phyloP scores from a whole-genome alignment of 73 alveolate genomes.

The Tetrahymena thermophila region DNA sequence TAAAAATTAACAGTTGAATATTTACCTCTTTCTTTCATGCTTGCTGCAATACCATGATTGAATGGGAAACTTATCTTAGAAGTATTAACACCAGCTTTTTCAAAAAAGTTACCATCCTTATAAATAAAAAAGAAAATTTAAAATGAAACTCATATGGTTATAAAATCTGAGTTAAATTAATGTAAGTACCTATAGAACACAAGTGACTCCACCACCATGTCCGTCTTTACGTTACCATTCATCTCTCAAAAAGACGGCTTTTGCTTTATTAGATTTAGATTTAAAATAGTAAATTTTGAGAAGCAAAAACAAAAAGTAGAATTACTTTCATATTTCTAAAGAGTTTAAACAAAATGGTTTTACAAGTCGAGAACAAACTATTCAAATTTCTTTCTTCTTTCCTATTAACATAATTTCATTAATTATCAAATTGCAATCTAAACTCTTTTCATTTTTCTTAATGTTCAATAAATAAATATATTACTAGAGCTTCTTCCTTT shows the following conservation, averaged over 20 bases:
- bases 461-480: neutral
- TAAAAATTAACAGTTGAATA: neutral
- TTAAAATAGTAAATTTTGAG: neutral
- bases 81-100: constrained; percentile 59
- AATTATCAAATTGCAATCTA: neutral
- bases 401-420: neutral
- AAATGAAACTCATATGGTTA: no score
- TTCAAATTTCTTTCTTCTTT: neutral
- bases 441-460: neutral
- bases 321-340: neutral
- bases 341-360: neutral
- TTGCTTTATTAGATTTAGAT: neutral
- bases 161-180: no score
- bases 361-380: neutral
- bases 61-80: constrained; percentile 49
- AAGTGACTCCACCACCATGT: constrained; percentile 33
- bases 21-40: constrained; percentile 46
- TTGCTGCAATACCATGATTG: constrained; percentile 30
- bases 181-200: constrained; percentile 19
- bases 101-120: constrained; percentile 52
- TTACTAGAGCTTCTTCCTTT: neutral
- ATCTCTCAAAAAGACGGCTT: constrained; percentile 17
- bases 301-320: neutral
- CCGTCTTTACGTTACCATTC: constrained; percentile 45
- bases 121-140: neutral